Evolutionary conservation across 1,139 yeast species (phyloP).

Genomic region (Geotrichum histeridarum): DNA sequence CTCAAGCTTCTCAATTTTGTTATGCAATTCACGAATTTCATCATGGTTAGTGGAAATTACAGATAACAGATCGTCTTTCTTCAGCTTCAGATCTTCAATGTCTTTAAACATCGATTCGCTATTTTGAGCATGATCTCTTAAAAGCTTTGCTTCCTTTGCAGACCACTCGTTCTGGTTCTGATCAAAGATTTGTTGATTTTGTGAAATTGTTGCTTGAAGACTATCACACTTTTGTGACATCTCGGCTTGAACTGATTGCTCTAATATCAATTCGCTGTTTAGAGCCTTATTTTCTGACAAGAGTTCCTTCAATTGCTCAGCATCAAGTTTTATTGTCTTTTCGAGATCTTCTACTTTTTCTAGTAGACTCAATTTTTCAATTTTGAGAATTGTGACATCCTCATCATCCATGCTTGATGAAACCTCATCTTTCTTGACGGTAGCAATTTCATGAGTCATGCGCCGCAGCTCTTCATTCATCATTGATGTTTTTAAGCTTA

Average conservation of each 20-base stretch:
- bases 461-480: conserved; percentile 49
- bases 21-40: too few species aligned
- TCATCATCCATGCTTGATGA: conserved; percentile 3
- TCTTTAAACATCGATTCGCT: too few species aligned
- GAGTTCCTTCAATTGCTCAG: neutral
- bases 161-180: neutral
- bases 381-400: neutral
- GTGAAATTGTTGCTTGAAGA: neutral
- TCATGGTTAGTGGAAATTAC: too few species aligned
- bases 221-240: neutral
- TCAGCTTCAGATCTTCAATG: too few species aligned
- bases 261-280: neutral
- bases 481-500: conserved; percentile 57
- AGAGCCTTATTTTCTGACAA: neutral
- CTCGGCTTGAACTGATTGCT: neutral
- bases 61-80: too few species aligned
- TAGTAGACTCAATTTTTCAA: conserved; percentile 14
- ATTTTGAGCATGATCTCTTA: neutral
- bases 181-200: neutral
- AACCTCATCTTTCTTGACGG: conserved; percentile 12
- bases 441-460: conserved; percentile 33
- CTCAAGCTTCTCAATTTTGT: too few species aligned
- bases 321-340: conserved; percentile 22
- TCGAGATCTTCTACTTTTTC: conserved; percentile 26
- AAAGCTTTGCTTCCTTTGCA: neutral